Evolutionary conservation across 768 basidiomycete species (phyloP).

Genomic region (Harrya chromipes): DNA sequence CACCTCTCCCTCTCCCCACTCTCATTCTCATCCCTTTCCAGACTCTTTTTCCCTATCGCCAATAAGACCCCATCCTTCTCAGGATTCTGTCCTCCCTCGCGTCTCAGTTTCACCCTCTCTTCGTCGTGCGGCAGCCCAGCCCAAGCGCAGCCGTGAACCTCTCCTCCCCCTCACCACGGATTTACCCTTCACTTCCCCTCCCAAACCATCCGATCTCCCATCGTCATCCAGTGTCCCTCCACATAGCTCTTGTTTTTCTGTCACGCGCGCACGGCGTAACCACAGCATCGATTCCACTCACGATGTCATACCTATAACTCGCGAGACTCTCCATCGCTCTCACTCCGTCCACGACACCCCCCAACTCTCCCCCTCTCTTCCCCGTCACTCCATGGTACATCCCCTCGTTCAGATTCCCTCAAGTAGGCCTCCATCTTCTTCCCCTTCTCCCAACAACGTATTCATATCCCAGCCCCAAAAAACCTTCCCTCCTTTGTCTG

Average conservation of each 20-base stretch:
- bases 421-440: constrained; percentile 18
- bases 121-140: constrained; percentile 33
- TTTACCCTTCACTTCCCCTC: neutral
- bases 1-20: constrained; percentile 32
- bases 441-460: constrained; percentile 27
- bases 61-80: constrained; percentile 36
- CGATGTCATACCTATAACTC: constrained; percentile 18
- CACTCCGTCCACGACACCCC: constrained; percentile 12
- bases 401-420: constrained; percentile 28
- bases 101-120: constrained; percentile 26
- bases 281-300: constrained; percentile 50
- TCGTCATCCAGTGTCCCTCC: neutral
- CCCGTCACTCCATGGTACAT: constrained; percentile 14
- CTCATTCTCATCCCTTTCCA: constrained; percentile 23
- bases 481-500: constrained; percentile 32
- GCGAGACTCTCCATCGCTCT: constrained; percentile 2
- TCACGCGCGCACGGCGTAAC: constrained; percentile 58
- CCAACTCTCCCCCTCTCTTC: constrained; percentile 6
- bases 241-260: constrained; percentile 31
- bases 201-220: neutral
- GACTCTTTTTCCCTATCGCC: constrained; percentile 35
- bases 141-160: constrained; percentile 71
- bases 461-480: constrained; percentile 32
- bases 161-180: constrained; percentile 50
- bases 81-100: constrained; percentile 40